Base-by-base conservation (phyloP, 2,329 filamentous ascomycete species). In the Diaporthe vaccinii region DNA sequence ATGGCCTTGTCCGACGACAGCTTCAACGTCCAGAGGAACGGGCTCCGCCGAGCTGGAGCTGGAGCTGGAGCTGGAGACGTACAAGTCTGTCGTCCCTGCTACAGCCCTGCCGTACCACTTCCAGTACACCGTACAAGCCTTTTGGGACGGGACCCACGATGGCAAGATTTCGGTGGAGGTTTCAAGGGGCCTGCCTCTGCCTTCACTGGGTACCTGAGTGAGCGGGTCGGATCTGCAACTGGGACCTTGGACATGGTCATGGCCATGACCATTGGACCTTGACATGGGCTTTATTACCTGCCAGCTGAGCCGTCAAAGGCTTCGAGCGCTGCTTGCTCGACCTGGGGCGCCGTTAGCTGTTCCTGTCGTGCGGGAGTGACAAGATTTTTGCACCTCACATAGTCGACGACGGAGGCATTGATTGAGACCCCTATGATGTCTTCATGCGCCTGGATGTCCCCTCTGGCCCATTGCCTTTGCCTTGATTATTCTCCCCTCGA, bases 161-260 rank as follows among this genome's bases (percentile, higher is more conserved):
- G 75, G 73, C 73, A 76, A 76, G 73, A 75, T 75, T 72, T 74
- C 72, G 61, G 75, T 75, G 73, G 75, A 67, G 75, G 75, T 75
- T 70, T 75, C 73, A 75, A 70, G 75, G 75, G 67, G 62, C 51
- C 61, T 57, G 65, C 75, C 69, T 76, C 69, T 68, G 67, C 39
- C 44, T 68, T 70, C 41, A 55, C 73, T 61, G 62, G 55, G 67
- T 71, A 58, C 67, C 67, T 72, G 65, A 41, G 68, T 49, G 67
- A 59, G 49, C 34, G 69, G 69, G 69, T 49, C 70, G 70, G 58
- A 73, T 73, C 58, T 73, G 70, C 44, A 62, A 31, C 70, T 65
- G 70, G 49, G 61, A n/a, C 61, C 61, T 65, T 17, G 7, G 53
- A 28, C 51, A 70, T 31, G 51, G 67, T 25, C 58, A 61, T 41